A percentile compares a stretch with the other conserved stretches of the same genome.
These are phyloP conservation scores for Tylopilus sp. DNA, from an alignment of 768 basidiomycete genomes.

Conservation along the genomic window DNA sequence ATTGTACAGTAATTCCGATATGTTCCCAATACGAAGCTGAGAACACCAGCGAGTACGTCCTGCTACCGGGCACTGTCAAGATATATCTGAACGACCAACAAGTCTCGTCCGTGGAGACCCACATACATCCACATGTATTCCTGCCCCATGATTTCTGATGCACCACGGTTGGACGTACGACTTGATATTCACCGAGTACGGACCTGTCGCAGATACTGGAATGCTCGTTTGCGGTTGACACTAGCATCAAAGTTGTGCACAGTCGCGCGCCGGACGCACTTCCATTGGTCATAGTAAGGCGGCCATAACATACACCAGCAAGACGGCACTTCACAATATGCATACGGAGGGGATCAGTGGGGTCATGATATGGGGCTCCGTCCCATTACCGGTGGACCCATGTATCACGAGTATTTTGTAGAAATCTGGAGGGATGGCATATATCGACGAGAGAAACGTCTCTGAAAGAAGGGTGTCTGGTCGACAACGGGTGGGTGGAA, in stretches of 20 bases:
- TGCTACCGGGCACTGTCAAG: constrained; percentile 28
- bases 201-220: constrained; percentile 17
- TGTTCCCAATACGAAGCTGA: constrained; percentile 20
- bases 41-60: constrained; percentile 24
- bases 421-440: constrained; percentile 24
- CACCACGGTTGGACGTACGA: neutral
- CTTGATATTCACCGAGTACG: constrained; percentile 4
- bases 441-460: constrained; percentile 13
- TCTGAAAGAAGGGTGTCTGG: constrained; percentile 12
- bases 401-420: constrained; percentile 25
- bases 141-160: neutral
- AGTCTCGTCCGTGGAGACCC: constrained; percentile 24
- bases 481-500: constrained; percentile 16
- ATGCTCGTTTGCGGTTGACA: constrained; percentile 20
- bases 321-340: constrained; percentile 13
- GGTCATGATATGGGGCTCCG: constrained; percentile 22
- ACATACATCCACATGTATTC: constrained; percentile 5
- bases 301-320: constrained; percentile 18
- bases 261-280: constrained; percentile 10
- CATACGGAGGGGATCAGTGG: constrained; percentile 9
- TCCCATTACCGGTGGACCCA: constrained; percentile 27
- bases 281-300: constrained; percentile 4
- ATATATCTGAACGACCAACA: constrained; percentile 26
- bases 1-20: neutral
- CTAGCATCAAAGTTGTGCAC: constrained; percentile 11